These are phyloP conservation scores for Rhodotorula mucilaginosa DNA, from an alignment of 1,284 basidiomycete species.

Conservation along the genomic window DNA sequence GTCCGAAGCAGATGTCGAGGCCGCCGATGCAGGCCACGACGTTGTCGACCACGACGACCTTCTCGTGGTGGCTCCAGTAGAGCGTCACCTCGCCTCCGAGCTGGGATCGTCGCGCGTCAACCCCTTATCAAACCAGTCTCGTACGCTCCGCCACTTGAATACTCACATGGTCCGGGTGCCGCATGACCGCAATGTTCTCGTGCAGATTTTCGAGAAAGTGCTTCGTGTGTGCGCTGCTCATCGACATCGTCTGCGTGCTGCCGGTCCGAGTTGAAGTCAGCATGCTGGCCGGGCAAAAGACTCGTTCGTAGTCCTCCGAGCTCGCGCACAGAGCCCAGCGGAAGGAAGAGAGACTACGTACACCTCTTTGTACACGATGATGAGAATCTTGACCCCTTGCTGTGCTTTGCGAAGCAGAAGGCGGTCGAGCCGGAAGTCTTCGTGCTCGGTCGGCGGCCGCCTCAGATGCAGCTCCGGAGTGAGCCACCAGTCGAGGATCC, in stretches of 20 bases:
- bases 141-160: no score
- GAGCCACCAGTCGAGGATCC: constrained; percentile 60
- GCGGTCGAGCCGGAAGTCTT: constrained; percentile 81
- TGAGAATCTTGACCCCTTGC: constrained; percentile 80
- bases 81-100: constrained; percentile 74
- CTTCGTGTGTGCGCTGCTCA: constrained; percentile 58
- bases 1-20: constrained; percentile 60
- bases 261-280: background rate
- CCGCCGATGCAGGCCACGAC: constrained; percentile 40
- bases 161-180: constrained; percentile 44
- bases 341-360: background rate
- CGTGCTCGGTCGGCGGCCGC: constrained; percentile 75
- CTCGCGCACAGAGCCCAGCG: background rate
- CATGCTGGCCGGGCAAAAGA: background rate
- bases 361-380: constrained; percentile 66
- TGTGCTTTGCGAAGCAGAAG: constrained; percentile 81
- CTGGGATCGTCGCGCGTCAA: constrained; percentile 52
- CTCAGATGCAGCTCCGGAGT: constrained; percentile 87
- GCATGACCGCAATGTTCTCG: constrained; percentile 76
- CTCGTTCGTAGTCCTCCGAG: background rate
- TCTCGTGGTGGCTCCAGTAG: constrained; percentile 80
- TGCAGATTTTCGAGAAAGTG: constrained; percentile 58
- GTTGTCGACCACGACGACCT: constrained; percentile 63
- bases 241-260: constrained; percentile 72
- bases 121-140: constrained; percentile 46